Base-by-base conservation (phyloP, 176 grass and related monocot genomes). In the Olyra latifolia region DNA sequence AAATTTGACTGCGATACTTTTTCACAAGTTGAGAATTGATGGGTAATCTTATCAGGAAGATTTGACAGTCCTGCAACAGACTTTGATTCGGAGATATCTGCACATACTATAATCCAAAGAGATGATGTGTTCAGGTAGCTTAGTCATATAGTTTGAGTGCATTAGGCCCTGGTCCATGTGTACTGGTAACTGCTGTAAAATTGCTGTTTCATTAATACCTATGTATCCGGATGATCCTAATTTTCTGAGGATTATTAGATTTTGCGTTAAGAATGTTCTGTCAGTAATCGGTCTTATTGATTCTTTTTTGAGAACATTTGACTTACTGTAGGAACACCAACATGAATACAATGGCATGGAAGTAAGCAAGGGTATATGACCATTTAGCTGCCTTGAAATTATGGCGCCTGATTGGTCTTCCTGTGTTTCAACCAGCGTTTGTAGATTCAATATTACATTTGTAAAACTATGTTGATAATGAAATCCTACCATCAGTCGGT, bases 51-150 rank as follows among this genome's bases (percentile, higher is more conserved):
- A 66, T 32, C 58, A 20, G 76, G 60, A 67, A 76, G 84, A 72
- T 61, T 79, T 67, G 77, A 71, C 55, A 72, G 58, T 80, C 65
- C 57, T 76, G 62, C 72, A 76, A 72, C 28, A 76, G 39, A 81
- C 77, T 81, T 84, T 89, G 77, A 66, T 72, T 78, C 14, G 48
- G 71, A 44, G 65, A 78, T 66, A 82, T 65, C 62, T 89, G 88
- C 88, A 89, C 88, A 89, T 89, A 89, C 78, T 77, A 35, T 52
- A 72, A 77, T 82, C 57, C 48, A 71, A 82, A 72, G 58, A 67
- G 87, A 59, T 72, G 77, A 19, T 64, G 57, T 82, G 55, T 77
- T 77, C 28, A 72, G 83, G 82, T 89, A 85, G 78, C 48, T 63
- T 89, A 89, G 88, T 46, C 72, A 35, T 80, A 79, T 77, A 81